Conservation (phyloP, 2,329 filamentous ascomycete species). For the Aureobasidium sp. region DNA sequence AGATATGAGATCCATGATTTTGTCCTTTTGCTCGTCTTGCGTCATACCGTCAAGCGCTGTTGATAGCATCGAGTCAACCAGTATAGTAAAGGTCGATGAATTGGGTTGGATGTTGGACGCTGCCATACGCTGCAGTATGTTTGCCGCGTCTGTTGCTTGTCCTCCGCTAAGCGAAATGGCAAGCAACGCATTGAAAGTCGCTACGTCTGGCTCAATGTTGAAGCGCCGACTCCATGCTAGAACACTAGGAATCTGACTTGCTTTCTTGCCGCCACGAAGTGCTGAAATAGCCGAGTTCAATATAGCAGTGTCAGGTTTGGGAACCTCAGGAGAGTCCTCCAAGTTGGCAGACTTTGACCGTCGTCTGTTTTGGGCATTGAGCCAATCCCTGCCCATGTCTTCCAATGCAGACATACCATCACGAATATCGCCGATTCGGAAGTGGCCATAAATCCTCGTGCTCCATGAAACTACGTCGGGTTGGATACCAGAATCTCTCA, state of each 20-base stretch:
- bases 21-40: slow-evolving; percentile 43
- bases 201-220: slow-evolving; percentile 27
- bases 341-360: neutral
- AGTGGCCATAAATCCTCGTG: slow-evolving; percentile 59
- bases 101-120: slow-evolving; percentile 41
- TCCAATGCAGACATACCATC: slow-evolving; percentile 57
- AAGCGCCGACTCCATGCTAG: slow-evolving; percentile 40
- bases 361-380: slow-evolving; percentile 24
- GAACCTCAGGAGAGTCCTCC: slow-evolving; percentile 27
- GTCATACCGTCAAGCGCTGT: slow-evolving; percentile 37
- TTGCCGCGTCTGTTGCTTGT: slow-evolving; percentile 25
- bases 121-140: slow-evolving; percentile 37
- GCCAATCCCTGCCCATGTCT: slow-evolving; percentile 59
- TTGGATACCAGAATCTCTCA: slow-evolving; percentile 49
- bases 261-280: slow-evolving; percentile 47
- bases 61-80: slow-evolving; percentile 54
- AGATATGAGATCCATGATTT: slow-evolving; percentile 49
- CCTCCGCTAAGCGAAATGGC: slow-evolving; percentile 26
- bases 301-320: slow-evolving; percentile 55
- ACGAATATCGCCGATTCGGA: slow-evolving; percentile 47
- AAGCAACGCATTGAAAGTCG: slow-evolving; percentile 28
- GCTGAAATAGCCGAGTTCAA: slow-evolving; percentile 66
- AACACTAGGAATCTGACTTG: slow-evolving; percentile 46
- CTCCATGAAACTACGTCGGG: slow-evolving; percentile 65
- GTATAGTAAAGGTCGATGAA: slow-evolving; percentile 61